Conservation (phyloP, 108 stramenopile species). For the Fistulifera solaris region DNA sequence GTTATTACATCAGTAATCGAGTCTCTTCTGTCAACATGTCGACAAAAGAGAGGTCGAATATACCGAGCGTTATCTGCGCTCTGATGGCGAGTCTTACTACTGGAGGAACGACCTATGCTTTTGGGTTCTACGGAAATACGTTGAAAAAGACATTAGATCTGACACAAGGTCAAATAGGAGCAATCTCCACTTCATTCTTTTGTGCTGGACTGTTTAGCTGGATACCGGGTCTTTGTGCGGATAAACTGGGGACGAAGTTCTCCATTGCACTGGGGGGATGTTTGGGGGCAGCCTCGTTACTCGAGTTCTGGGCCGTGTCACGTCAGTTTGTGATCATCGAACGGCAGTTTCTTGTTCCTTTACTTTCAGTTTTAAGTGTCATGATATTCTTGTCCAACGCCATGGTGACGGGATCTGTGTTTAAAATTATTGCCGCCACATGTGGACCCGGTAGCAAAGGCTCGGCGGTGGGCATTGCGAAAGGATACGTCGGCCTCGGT, state of each 20-base stretch:
- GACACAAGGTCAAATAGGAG: constrained; percentile 63
- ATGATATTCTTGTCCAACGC: constrained; percentile 59
- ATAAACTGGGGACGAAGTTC: constrained; percentile 45
- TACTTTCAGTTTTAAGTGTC: constrained; percentile 46
- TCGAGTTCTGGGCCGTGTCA: constrained; percentile 57
- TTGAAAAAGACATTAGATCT: constrained; percentile 61
- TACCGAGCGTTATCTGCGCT: constrained; percentile 50
- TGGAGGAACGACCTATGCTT: constrained; percentile 78
- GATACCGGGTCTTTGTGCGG: constrained; percentile 63
- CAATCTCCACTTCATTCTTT: constrained; percentile 61
- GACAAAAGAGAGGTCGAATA: constrained; percentile 25
- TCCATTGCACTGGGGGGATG: constrained; percentile 51
- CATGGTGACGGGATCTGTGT: constrained; percentile 67
- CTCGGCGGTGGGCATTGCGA: constrained; percentile 73
- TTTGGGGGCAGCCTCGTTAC: constrained; percentile 27
- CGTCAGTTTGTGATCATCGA: constrained; percentile 16
- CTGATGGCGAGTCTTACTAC: constrained; percentile 65
- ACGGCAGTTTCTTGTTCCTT: constrained; percentile 13
- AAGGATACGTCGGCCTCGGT: constrained; percentile 81
- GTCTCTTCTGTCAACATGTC: too few species aligned
- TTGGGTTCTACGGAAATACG: constrained; percentile 68
- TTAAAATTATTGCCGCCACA: constrained; percentile 63
- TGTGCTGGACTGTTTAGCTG: constrained; percentile 65
- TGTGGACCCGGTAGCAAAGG: constrained; percentile 67
- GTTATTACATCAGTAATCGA: too few species aligned